These are phyloP conservation scores for Medicago truncatula DNA, from an alignment of 306 rosid genomes.

Conservation along the genomic window DNA sequence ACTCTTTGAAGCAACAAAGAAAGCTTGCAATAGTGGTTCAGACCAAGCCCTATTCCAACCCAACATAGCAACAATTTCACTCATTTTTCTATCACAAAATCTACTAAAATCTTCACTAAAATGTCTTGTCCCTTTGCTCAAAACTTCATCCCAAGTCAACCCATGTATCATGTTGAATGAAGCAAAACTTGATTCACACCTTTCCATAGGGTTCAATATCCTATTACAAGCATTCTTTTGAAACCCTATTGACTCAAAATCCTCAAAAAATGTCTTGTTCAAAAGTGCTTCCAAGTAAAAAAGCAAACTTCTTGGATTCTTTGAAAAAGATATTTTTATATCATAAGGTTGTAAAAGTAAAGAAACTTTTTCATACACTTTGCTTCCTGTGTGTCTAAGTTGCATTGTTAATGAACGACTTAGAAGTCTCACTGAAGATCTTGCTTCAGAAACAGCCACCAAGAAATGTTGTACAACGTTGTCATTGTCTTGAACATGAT, in stretches of 20 bases:
- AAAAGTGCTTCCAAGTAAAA: conserved; percentile 77
- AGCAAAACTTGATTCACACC: conserved; percentile 61
- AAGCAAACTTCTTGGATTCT: conserved; percentile 66
- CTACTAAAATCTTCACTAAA: conserved; percentile 92
- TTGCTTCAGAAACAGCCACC: conserved; percentile 71
- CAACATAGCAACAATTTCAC: conserved; percentile 84
- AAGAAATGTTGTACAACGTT: conserved; percentile 62
- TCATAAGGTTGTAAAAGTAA: conserved; percentile 78
- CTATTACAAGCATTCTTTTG: conserved; percentile 56
- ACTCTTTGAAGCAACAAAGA: conserved; percentile 83
- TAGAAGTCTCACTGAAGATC: conserved; percentile 61
- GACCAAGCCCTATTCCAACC: conserved; percentile 99
- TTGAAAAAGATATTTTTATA: conserved; percentile 57
- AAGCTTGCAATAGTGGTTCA: conserved; percentile 84
- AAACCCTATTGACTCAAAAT: conserved; percentile 81
- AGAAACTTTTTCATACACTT: conserved; percentile 69
- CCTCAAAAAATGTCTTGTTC: conserved; percentile 77
- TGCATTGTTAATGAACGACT: conserved; percentile 82
- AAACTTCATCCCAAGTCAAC: conserved; percentile 88
- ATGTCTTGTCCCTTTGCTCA: conserved; percentile 88
- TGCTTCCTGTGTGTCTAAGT: conserved; percentile 73
- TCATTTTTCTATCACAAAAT: conserved; percentile 95
- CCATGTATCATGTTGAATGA: conserved; percentile 60
- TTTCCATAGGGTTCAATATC: conserved; percentile 67
- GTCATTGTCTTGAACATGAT: conserved; percentile 14